phyloP scores from a whole-genome alignment of 495 filamentous ascomycete genomes.

The Aspergillus hancockii region DNA sequence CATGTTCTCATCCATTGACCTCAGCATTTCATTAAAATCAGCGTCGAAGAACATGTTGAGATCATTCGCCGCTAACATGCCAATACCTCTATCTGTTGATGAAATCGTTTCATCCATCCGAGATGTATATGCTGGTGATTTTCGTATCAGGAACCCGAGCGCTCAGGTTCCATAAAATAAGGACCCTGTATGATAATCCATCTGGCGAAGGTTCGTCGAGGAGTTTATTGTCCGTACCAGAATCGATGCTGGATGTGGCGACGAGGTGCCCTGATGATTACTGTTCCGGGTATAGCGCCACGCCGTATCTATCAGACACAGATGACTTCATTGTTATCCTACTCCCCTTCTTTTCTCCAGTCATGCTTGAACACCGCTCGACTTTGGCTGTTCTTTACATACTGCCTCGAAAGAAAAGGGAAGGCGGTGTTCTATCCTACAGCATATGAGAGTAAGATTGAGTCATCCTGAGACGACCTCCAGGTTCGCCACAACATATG shows the following conservation, averaged over 20 bases:
- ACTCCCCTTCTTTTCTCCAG: not conserved
- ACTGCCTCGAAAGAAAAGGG: not conserved
- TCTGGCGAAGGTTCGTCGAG: not conserved
- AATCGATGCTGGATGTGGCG: not conserved
- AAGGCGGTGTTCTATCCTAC: not conserved
- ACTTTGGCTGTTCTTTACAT: not conserved
- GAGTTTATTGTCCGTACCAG: not conserved
- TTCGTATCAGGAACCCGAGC: not conserved
- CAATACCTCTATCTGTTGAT: not conserved
- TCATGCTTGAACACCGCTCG: not conserved
- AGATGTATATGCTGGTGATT: not conserved
- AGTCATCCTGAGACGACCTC: not conserved
- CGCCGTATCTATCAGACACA: no score
- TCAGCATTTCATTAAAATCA: not conserved
- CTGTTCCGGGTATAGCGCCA: slow-evolving; percentile 3
- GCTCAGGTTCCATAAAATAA: not conserved
- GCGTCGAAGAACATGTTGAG: not conserved
- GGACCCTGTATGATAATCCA: not conserved
- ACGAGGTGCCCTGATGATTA: not conserved
- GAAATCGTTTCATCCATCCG: not conserved
- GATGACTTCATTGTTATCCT: slow-evolving; percentile 2
- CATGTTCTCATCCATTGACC: not conserved
- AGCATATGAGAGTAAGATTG: not conserved
- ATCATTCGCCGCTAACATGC: not conserved
- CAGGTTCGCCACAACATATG: slow-evolving; percentile 3